Conservation (phyloP, 2,329 filamentous ascomycete species). For the Xylaria sp. region DNA sequence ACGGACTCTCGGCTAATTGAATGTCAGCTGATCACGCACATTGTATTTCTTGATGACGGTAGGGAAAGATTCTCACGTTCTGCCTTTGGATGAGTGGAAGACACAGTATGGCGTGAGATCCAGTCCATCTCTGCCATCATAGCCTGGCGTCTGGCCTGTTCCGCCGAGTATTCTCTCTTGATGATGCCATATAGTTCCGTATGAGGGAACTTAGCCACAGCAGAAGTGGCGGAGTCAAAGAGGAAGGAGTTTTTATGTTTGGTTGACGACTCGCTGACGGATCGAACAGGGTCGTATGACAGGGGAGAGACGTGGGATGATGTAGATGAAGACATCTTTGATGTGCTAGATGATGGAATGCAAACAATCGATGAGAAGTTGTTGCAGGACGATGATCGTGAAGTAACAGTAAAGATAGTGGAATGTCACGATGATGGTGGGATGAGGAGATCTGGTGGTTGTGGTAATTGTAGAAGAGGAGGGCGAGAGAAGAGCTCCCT, state of each 20-base stretch:
- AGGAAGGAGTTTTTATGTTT: not conserved
- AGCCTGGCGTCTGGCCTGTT: not conserved
- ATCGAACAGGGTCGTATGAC: not conserved
- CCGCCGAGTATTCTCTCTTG: not conserved
- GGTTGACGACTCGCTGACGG: not conserved
- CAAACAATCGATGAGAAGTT: not conserved
- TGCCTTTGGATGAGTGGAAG: not conserved
- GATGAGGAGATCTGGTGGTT: not conserved
- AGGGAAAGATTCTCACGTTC: not conserved
- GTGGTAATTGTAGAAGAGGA: not conserved
- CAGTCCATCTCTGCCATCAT: not conserved
- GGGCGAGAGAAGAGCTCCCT: not conserved
- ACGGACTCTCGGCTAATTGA: not conserved
- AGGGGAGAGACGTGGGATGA: not conserved
- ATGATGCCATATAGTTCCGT: too few relatives aligned
- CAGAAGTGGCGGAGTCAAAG: not conserved
- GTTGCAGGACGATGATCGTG: not conserved
- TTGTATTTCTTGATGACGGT: not conserved
- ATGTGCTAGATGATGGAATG: not conserved
- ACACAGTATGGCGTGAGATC: not conserved
- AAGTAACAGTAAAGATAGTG: not conserved
- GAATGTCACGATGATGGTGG: not conserved
- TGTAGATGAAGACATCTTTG: not conserved
- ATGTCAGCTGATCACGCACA: not conserved
- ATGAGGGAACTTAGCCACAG: not conserved